A percentile compares a stretch with the other conserved stretches of the same genome.
phyloP scores from a whole-genome alignment of 2,329 filamentous ascomycete genomes.

The Trichophyton benhamiae region DNA sequence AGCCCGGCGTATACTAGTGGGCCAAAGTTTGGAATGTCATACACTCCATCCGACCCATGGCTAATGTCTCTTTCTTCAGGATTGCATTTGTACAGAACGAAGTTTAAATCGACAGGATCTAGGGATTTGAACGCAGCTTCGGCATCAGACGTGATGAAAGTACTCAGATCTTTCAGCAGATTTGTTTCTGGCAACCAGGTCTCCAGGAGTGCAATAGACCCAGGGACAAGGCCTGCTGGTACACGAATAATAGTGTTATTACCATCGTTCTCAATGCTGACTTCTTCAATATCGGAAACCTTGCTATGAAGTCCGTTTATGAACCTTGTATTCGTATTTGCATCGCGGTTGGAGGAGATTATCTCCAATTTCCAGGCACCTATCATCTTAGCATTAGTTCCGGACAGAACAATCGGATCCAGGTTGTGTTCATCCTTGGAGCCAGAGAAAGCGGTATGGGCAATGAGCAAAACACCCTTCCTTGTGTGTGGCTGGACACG shows the following conservation, averaged over 20 bases:
- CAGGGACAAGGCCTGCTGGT: constrained; percentile 74
- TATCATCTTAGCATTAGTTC: constrained; percentile 72
- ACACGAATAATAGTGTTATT: constrained; percentile 70
- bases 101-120: constrained; percentile 74
- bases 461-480: constrained; percentile 89
- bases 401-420: constrained; percentile 63
- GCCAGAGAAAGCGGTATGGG: constrained; percentile 88
- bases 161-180: constrained; percentile 70
- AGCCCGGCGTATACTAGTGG: constrained; percentile 85
- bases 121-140: constrained; percentile 64
- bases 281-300: constrained; percentile 60
- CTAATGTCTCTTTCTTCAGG: constrained; percentile 75
- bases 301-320: constrained; percentile 75
- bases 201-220: constrained; percentile 88
- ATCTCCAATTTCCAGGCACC: constrained; percentile 90
- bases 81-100: constrained; percentile 80
- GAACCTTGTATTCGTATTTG: constrained; percentile 51
- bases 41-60: constrained; percentile 70
- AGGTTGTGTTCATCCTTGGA: constrained; percentile 75
- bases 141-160: constrained; percentile 71
- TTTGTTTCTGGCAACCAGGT: constrained; percentile 88
- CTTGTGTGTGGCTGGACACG: constrained; percentile 83
- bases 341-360: constrained; percentile 46
- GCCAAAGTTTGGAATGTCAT: constrained; percentile 72
- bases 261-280: constrained; percentile 58